Evolutionary conservation across 768 basidiomycete species (phyloP).

Genomic region (Imleria badia): DNA sequence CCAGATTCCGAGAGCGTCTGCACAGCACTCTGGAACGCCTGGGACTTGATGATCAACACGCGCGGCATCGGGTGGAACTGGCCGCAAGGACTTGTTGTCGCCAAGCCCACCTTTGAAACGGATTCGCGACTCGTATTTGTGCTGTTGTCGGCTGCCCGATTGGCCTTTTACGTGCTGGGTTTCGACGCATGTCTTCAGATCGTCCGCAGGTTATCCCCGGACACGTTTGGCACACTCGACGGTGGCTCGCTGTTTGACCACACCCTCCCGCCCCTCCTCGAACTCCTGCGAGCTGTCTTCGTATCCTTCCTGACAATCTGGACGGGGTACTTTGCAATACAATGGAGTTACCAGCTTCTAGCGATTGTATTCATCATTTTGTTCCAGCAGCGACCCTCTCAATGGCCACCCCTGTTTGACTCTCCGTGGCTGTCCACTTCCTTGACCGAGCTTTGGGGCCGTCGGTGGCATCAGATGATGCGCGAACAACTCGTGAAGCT

Average conservation of each 20-base stretch:
- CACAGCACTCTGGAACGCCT: slow-evolving; percentile 24
- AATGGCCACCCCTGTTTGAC: slow-evolving; percentile 66
- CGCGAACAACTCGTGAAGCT: slow-evolving; percentile 53
- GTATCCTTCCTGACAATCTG: slow-evolving; percentile 39
- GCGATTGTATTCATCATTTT: slow-evolving; percentile 46
- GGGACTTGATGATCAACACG: slow-evolving; percentile 21
- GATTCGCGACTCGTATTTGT: slow-evolving; percentile 14
- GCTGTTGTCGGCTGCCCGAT: background rate
- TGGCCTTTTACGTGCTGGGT: slow-evolving; percentile 7
- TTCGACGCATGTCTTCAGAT: slow-evolving; percentile 10
- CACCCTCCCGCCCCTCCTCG: slow-evolving; percentile 29
- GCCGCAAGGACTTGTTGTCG: slow-evolving; percentile 16
- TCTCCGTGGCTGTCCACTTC: slow-evolving; percentile 58
- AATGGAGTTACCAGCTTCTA: slow-evolving; percentile 39
- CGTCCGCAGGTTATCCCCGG: slow-evolving; percentile 34
- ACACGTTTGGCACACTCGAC: slow-evolving; percentile 33
- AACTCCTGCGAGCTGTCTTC: slow-evolving; percentile 40
- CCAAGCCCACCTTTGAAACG: slow-evolving; percentile 5
- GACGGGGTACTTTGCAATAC: slow-evolving; percentile 44
- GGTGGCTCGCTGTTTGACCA: slow-evolving; percentile 38
- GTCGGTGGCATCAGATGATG: slow-evolving; percentile 67
- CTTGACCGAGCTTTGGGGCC: slow-evolving; percentile 59
- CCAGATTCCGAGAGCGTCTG: background rate
- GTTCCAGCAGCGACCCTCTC: slow-evolving; percentile 45
- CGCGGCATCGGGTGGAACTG: slow-evolving; percentile 32